Evolutionary conservation across 768 basidiomycete species (phyloP), one percentile per base, ranked within the genome.

Genomic region (Tylopilus sp.): DNA sequence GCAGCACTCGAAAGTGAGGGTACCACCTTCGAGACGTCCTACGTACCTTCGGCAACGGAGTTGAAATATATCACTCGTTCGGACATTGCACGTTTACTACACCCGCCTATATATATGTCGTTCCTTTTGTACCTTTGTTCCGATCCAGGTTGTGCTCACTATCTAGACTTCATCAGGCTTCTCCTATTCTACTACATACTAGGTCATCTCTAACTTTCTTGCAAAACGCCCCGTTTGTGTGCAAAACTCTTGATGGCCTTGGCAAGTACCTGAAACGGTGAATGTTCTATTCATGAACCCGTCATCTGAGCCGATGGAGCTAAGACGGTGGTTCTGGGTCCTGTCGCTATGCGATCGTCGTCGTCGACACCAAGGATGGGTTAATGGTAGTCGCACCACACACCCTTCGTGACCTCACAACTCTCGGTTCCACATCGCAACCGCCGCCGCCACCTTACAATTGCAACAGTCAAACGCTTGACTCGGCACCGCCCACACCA

Each of bases 1-100:
- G 42, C 66, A 64, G 47, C 73, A 72, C 39, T 51, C 55, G 20
- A 64, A 64, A 28, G 52, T 17, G 28, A 52, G 31, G 9, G 7
- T 31, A 31, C 31, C 57, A 36, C 55, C 65, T 39, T 67, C 46
- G 57, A 47, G 59, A 58, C n/a, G 44, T 42, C 59, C 64, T 8
- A 64, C 60, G 22, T 72, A 64, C 41, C 4, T 57, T 36, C 52
- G 23, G 8, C 58, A 51, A 15, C 54, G 31, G 21, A 39, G 43
- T 33, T 54, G 18, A 41, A 30, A 33, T 17, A 6, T 7, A 40
- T 3, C n/a, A n/a, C n/a, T n/a, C n/a, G n/a, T n/a, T n/a, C n/a
- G n/a, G n/a, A n/a, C 3, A 3, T 36, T 18, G 8, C 35, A 36
- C n/a, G 17, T 33, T 15, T 33, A 33, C 31, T 33, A 13, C n/a